A percentile compares a stretch with the other conserved stretches of the same genome.
Evolutionary conservation across 306 rosid species (phyloP).

Genomic region (Casuarina glauca): DNA sequence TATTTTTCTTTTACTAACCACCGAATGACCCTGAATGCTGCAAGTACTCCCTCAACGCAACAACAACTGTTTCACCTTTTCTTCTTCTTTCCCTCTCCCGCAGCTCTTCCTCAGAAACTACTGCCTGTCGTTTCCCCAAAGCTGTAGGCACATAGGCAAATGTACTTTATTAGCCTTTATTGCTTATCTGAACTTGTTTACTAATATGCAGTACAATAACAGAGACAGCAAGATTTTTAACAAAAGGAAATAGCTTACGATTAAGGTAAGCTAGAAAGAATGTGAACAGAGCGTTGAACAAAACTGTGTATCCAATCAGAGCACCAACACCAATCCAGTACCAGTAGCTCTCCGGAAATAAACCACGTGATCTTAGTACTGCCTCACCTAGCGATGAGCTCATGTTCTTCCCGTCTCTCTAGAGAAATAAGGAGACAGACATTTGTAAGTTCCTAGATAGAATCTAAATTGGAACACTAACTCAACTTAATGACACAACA

Average conservation of each 20-base stretch:
- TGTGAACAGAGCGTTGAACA: slow-evolving; percentile 82
- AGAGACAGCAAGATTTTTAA: slow-evolving; percentile 25
- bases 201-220: slow-evolving; percentile 23
- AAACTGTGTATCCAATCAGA: slow-evolving; percentile 84
- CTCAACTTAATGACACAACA: neutral
- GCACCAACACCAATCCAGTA: slow-evolving; percentile 99
- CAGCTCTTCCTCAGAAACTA: slow-evolving; percentile 85
- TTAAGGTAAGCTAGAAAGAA: slow-evolving; percentile 85
- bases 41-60: slow-evolving; percentile 91
- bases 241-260: slow-evolving; percentile 63
- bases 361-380: slow-evolving; percentile 61
- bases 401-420: slow-evolving; percentile 59
- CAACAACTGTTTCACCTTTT: slow-evolving; percentile 67
- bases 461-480: slow-evolving; percentile 20
- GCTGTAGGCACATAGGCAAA: slow-evolving; percentile 45
- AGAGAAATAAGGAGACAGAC: slow-evolving; percentile 24
- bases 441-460: slow-evolving; percentile 23
- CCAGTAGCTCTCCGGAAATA: slow-evolving; percentile 87
- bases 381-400: slow-evolving; percentile 65
- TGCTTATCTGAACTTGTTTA: slow-evolving; percentile 16
- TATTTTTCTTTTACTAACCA: slow-evolving; percentile 51
- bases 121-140: slow-evolving; percentile 83
- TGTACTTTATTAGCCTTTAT: slow-evolving; percentile 14
- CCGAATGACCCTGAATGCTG: slow-evolving; percentile 71
- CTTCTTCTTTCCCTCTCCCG: slow-evolving; percentile 83